These are phyloP conservation scores for Fusarium drepaniforme DNA, from an alignment of 2,329 filamentous ascomycete species.

Conservation along the genomic window DNA sequence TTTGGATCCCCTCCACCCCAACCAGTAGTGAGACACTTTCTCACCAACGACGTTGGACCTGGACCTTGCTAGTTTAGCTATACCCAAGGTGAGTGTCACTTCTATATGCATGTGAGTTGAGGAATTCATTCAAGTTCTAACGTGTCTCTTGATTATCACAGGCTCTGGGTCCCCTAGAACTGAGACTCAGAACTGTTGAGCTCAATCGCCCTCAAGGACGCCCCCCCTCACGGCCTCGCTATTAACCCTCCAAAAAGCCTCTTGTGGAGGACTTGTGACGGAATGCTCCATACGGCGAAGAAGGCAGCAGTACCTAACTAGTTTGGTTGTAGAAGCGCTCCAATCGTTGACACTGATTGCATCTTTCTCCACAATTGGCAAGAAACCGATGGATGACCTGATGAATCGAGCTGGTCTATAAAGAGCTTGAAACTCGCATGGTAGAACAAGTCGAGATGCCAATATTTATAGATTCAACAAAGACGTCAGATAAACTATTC, in stretches of 20 bases:
- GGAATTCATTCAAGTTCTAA: too few relatives aligned
- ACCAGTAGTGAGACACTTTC: background rate
- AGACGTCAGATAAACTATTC: slow-evolving; percentile 16
- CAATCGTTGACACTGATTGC: background rate
- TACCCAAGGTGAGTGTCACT: background rate
- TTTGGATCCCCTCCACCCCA: background rate
- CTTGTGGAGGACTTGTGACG: background rate
- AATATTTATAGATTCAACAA: background rate
- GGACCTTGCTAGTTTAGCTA: background rate
- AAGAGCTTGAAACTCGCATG: background rate
- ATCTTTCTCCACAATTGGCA: background rate
- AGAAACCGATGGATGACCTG: background rate
- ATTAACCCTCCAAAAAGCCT: background rate
- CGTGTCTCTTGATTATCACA: too few relatives aligned
- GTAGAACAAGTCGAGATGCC: background rate
- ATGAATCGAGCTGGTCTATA: background rate
- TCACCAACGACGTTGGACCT: background rate
- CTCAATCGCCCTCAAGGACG: background rate
- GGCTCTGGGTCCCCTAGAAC: background rate
- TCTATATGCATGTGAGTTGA: background rate
- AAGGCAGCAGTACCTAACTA: background rate
- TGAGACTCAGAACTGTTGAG: background rate
- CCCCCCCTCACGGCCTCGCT: background rate
- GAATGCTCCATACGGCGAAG: background rate
- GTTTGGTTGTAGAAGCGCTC: background rate